These are phyloP conservation scores for Lachnellula hyalina DNA, from an alignment of 2,329 filamentous ascomycete genomes.

Conservation along the genomic window DNA sequence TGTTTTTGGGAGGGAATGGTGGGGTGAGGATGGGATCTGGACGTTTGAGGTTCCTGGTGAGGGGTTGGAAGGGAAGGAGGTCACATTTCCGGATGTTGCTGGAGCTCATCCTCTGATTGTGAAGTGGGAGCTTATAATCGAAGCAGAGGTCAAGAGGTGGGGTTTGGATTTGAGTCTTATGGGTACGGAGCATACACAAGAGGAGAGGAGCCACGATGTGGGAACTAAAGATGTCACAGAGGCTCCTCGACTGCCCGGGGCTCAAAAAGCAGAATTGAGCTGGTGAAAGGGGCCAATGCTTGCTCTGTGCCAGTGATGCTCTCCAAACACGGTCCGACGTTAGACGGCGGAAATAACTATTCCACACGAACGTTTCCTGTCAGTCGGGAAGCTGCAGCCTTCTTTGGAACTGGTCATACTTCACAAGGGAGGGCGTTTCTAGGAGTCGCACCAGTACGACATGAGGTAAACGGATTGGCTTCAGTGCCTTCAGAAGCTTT, in stretches of 20 bases:
- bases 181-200: constrained; percentile 13
- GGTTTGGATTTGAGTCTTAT: constrained; percentile 31
- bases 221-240: constrained; percentile 4
- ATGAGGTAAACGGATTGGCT: too few relatives aligned
- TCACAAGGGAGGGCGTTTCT: too few relatives aligned
- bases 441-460: too few relatives aligned
- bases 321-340: not conserved
- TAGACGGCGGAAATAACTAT: too few relatives aligned
- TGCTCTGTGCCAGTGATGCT: not conserved
- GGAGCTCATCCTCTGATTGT: constrained; percentile 60
- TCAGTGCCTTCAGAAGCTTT: too few relatives aligned
- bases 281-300: constrained; percentile 1
- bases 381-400: too few relatives aligned
- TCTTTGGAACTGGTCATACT: too few relatives aligned
- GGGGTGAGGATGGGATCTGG: constrained; percentile 67
- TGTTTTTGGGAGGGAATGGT: constrained; percentile 63
- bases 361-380: too few relatives aligned
- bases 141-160: constrained; percentile 38
- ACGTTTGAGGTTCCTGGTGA: constrained; percentile 50
- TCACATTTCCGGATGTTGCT: constrained; percentile 58
- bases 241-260: not conserved
- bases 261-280: constrained; percentile 4
- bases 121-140: constrained; percentile 51
- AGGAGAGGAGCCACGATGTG: not conserved
- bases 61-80: constrained; percentile 35